These are phyloP conservation scores for Blastocystis sp. DNA, from an alignment of 352 stramenopile species.

Conservation along the genomic window DNA sequence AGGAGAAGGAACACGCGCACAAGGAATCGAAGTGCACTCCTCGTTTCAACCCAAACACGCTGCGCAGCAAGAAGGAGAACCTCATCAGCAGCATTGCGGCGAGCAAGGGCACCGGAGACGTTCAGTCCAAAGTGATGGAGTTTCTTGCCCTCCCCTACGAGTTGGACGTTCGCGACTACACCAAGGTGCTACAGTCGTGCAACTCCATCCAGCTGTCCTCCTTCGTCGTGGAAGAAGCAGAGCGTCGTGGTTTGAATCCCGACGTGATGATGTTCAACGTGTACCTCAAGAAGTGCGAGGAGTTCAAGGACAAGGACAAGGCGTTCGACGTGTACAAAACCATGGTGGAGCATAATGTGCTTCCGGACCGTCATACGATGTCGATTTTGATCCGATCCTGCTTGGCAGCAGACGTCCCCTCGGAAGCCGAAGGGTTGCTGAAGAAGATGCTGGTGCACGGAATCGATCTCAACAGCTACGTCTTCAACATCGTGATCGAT, in stretches of 20 bases:
- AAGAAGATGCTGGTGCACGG: slow-evolving; percentile 65
- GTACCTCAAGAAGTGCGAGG: slow-evolving; percentile 72
- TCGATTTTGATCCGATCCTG: slow-evolving; percentile 62
- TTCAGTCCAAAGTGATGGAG: slow-evolving; percentile 48
- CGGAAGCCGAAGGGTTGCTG: slow-evolving; percentile 52
- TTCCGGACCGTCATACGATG: slow-evolving; percentile 70
- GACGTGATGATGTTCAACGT: slow-evolving; percentile 74
- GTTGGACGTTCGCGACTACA: slow-evolving; percentile 72
- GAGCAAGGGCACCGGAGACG: slow-evolving; percentile 49
- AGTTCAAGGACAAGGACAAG: slow-evolving; percentile 68
- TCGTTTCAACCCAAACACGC: slow-evolving; percentile 17
- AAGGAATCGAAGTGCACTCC: slow-evolving; percentile 20
- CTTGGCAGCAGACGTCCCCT: slow-evolving; percentile 45
- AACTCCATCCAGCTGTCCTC: slow-evolving; percentile 54
- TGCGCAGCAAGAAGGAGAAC: slow-evolving; percentile 56
- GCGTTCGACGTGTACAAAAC: slow-evolving; percentile 53
- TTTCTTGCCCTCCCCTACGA: slow-evolving; percentile 66
- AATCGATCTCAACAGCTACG: slow-evolving; percentile 72
- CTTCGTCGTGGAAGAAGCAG: slow-evolving; percentile 59
- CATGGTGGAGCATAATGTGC: slow-evolving; percentile 57
- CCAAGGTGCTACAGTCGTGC: slow-evolving; percentile 53
- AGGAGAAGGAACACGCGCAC: slow-evolving; percentile 8
- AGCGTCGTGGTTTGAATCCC: slow-evolving; percentile 42
- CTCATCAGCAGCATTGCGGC: slow-evolving; percentile 31
- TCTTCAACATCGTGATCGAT: slow-evolving; percentile 74